These are phyloP conservation scores for Wickerhamomyces bovis DNA, from an alignment of 805 yeast genomes.

Conservation along the genomic window DNA sequence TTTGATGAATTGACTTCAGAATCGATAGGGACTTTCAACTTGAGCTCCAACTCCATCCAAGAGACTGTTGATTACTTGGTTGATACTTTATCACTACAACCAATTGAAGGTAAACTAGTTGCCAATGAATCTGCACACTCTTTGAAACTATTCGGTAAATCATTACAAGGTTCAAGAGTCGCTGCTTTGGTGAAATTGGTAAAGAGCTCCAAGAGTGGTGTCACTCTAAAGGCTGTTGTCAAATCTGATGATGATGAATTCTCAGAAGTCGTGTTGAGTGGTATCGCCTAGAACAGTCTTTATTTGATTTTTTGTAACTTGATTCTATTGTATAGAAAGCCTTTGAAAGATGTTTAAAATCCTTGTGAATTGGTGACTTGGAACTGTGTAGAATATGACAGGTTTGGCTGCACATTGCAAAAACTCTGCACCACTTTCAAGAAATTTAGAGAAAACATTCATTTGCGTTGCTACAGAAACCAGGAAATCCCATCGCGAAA, in stretches of 20 bases:
- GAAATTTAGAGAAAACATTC: not conserved
- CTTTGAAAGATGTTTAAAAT: not conserved
- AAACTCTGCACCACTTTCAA: too few species aligned
- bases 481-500: not conserved
- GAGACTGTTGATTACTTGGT: constrained; percentile 54
- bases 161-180: constrained; percentile 39
- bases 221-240: constrained; percentile 38
- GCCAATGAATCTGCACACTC: constrained; percentile 49
- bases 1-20: constrained; percentile 72
- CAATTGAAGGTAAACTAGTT: constrained; percentile 65
- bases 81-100: constrained; percentile 51
- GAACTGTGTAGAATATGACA: too few species aligned
- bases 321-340: not conserved
- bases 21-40: constrained; percentile 58
- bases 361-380: too few species aligned
- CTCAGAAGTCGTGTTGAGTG: constrained; percentile 45
- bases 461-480: not conserved
- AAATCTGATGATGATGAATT: constrained; percentile 38
- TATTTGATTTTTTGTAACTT: not conserved
- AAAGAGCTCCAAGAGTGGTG: constrained; percentile 35
- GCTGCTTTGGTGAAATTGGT: constrained; percentile 39
- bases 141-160: constrained; percentile 79
- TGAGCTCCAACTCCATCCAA: constrained; percentile 42
- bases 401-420: too few species aligned
- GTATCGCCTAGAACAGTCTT: constrained; percentile 28